These are phyloP conservation scores for Bipolaris oryzae DNA, from an alignment of 2,329 filamentous ascomycete genomes.

Conservation along the genomic window DNA sequence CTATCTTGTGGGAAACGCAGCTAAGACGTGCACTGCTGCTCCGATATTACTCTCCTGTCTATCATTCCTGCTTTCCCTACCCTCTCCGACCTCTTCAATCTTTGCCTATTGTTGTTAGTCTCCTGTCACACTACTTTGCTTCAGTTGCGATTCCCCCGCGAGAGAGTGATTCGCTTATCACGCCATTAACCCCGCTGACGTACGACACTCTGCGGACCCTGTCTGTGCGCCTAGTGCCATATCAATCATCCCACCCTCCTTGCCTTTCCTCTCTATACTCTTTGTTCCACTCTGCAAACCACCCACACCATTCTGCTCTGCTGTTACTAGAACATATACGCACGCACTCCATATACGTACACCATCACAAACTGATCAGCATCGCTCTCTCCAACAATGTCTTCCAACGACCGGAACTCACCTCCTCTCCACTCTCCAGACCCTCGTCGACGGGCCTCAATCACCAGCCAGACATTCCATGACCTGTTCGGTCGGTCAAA, in stretches of 20 bases:
- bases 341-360: conserved; percentile 15
- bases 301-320: not conserved
- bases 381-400: conserved; percentile 31
- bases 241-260: conserved; percentile 26
- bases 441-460: conserved; percentile 53
- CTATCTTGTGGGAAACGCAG: conserved; percentile 18
- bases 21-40: conserved; percentile 19
- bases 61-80: conserved; percentile 19
- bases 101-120: conserved; percentile 6
- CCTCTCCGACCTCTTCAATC: conserved; percentile 10
- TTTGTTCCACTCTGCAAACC: conserved; percentile 3
- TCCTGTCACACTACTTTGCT: conserved; percentile 2
- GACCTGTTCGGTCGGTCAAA: conserved; percentile 53
- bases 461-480: conserved; percentile 57
- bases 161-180: conserved; percentile 30
- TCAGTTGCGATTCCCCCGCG: conserved; percentile 15
- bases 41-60: conserved; percentile 34
- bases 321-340: conserved; percentile 6
- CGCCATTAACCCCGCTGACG: conserved; percentile 36
- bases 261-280: conserved; percentile 19
- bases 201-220: conserved; percentile 26
- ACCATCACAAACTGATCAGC: not conserved
- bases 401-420: conserved; percentile 49
- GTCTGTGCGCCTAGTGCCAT: conserved; percentile 30
- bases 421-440: conserved; percentile 48